Evolutionary conservation across 768 basidiomycete species (phyloP), one percentile per base, ranked within the genome.

Genomic region (Cantharellus cinnabarinus): DNA sequence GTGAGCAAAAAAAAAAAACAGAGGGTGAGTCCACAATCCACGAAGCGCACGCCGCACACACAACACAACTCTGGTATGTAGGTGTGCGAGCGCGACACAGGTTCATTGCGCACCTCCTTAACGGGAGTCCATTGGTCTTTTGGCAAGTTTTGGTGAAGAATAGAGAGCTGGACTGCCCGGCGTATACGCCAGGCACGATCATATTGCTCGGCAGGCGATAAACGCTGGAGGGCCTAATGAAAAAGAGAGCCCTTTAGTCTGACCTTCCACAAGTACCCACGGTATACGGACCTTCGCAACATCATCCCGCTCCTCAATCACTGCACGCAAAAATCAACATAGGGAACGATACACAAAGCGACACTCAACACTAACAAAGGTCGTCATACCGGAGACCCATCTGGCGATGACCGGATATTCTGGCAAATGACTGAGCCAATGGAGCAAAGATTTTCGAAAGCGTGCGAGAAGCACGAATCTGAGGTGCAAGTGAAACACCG

Each of bases 371-470:
- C 88, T 70, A 65, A 90, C 88, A 75, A 67, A 99, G 79, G 77
- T 99, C 94, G 70, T 99, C 94, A 69, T 95, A 93, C 67, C 78
- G 81, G 72, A 97, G 79, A 64, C 94, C 94, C 67, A 87, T 76
- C 67, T 81, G 76, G 65, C 94, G 79, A 76, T 91, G 87, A 44
- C 93, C 90, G 42, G 83, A 70, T 58, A 82, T 72, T 68, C 84
- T 69, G 65, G 83, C 83, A 67, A 95, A 97, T 79, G 82, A 84
- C 64, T 78, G 75, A 4, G 90, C 86, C 59, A 95, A 55, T 59
- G 90, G 90, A 61, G 80, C 82, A 63, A 94, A 64, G 71, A 78
- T 75, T 61, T 72, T 76, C 68, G 76, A 77, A 59, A 95, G 76
- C 34, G 79, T 76, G 65, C 79, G 78, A 37, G 80, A 82, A 51